phyloP scores from a whole-genome alignment of 352 stramenopile genomes.

The Phytophthora boehmeriae region DNA sequence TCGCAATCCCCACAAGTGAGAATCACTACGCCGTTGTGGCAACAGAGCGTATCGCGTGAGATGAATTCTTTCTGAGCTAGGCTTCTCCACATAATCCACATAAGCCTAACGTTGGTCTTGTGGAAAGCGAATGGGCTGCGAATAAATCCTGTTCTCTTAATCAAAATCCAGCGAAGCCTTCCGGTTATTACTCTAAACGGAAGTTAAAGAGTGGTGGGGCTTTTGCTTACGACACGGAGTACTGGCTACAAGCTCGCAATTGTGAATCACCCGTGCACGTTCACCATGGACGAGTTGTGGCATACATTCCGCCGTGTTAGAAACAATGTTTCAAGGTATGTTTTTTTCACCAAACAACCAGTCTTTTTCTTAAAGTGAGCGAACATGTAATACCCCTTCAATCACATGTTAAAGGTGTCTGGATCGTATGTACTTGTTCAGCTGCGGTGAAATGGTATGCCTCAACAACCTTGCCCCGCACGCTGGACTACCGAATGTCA shows the following conservation, averaged over 20 bases:
- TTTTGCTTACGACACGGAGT: neutral
- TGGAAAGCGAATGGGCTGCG: too few relatives aligned
- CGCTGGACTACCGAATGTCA: neutral
- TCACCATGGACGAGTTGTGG: neutral
- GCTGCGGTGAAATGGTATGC: neutral
- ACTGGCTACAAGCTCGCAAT: neutral
- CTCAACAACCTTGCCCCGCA: neutral
- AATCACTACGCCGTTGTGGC: too few relatives aligned
- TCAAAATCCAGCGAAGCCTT: too few relatives aligned
- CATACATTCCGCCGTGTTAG: neutral
- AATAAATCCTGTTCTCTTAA: too few relatives aligned
- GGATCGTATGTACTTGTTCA: neutral
- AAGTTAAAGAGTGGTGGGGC: neutral
- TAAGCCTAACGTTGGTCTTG: too few relatives aligned
- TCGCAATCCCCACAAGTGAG: too few relatives aligned
- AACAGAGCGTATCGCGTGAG: too few relatives aligned
- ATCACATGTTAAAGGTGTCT: neutral
- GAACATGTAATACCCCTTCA: neutral
- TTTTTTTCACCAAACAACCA: neutral
- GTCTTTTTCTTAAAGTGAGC: neutral
- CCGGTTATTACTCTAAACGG: neutral
- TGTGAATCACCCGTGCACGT: neutral
- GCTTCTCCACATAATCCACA: too few relatives aligned
- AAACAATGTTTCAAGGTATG: neutral
- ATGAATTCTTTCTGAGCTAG: too few relatives aligned